These are phyloP conservation scores for Acanthamoeba divionensis DNA, from an alignment of 208 protist species.

Conservation along the genomic window DNA sequence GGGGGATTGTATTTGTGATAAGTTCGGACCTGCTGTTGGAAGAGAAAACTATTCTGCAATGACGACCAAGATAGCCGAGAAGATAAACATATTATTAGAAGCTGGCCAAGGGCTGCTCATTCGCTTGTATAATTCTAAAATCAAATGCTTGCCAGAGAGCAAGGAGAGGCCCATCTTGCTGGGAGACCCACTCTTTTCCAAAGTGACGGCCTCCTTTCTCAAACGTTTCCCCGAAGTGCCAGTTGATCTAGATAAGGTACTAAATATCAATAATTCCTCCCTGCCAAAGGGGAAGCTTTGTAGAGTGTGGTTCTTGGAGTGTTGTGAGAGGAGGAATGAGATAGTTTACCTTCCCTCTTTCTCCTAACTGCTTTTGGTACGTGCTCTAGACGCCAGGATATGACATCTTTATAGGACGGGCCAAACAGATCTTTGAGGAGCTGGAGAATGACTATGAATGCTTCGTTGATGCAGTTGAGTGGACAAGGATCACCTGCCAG, in stretches of 20 bases:
- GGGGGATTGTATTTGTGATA: too few species aligned
- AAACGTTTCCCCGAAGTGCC: constrained; percentile 16
- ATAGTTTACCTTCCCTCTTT: background rate
- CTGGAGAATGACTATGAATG: background rate
- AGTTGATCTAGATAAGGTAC: constrained; percentile 8
- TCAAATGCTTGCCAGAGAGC: background rate
- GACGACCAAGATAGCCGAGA: constrained; percentile 24
- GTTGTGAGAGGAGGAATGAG: too few species aligned
- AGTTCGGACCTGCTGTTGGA: too few species aligned
- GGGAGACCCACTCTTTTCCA: background rate
- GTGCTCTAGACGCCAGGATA: constrained; percentile 12
- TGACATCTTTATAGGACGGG: constrained; percentile 12
- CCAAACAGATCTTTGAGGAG: background rate
- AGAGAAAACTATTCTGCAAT: too few species aligned
- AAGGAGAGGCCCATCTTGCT: background rate
- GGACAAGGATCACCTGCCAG: background rate
- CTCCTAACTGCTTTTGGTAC: background rate
- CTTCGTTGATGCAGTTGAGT: constrained; percentile 17
- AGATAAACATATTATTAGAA: constrained; percentile 6
- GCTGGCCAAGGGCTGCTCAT: background rate
- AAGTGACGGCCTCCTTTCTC: background rate
- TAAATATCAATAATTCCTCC: background rate
- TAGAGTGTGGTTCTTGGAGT: background rate
- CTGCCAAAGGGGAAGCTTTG: background rate
- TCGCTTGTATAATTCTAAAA: background rate